Evolutionary conservation across 768 basidiomycete species (phyloP).

Genomic region (Sporobolomyces roseus): DNA sequence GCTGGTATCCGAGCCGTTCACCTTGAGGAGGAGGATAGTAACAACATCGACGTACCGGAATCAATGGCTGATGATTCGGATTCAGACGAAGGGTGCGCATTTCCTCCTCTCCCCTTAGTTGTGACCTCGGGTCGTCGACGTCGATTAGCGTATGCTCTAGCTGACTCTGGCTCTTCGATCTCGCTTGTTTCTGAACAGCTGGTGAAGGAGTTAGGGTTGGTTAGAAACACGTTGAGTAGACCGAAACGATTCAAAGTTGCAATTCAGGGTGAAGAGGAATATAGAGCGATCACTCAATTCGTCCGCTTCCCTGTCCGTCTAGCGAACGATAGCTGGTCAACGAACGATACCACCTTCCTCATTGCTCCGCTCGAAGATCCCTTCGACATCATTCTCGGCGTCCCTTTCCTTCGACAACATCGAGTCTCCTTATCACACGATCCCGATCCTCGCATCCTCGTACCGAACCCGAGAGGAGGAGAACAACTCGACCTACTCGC

Average conservation of each 20-base stretch:
- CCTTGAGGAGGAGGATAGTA: background rate
- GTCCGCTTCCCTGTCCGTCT: slow-evolving; percentile 1
- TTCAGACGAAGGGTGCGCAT: slow-evolving; percentile 17
- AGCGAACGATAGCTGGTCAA: slow-evolving; percentile 1
- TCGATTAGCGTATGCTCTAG: slow-evolving; percentile 1
- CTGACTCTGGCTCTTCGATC: slow-evolving; percentile 16
- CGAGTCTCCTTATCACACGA: background rate
- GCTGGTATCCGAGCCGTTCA: slow-evolving; percentile 5
- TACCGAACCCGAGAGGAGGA: too few relatives aligned
- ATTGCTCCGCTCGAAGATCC: slow-evolving; percentile 7
- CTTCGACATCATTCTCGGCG: slow-evolving; percentile 18
- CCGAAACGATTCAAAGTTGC: slow-evolving; percentile 6
- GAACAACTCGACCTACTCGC: slow-evolving; percentile 6
- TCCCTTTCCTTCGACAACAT: slow-evolving; percentile 5
- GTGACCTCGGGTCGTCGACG: background rate
- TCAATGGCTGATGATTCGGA: slow-evolving; percentile 5
- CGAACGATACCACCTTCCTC: background rate
- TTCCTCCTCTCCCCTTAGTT: slow-evolving; percentile 5
- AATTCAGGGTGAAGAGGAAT: background rate
- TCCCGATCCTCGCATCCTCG: background rate
- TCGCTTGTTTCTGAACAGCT: slow-evolving; percentile 10
- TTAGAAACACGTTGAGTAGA: background rate
- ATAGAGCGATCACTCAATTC: background rate
- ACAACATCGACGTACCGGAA: slow-evolving; percentile 15
- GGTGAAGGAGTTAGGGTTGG: background rate